Evolutionary conservation across 192 early-diverging fungal species (phyloP).

Genomic region (Irineochytrium annulatum): DNA sequence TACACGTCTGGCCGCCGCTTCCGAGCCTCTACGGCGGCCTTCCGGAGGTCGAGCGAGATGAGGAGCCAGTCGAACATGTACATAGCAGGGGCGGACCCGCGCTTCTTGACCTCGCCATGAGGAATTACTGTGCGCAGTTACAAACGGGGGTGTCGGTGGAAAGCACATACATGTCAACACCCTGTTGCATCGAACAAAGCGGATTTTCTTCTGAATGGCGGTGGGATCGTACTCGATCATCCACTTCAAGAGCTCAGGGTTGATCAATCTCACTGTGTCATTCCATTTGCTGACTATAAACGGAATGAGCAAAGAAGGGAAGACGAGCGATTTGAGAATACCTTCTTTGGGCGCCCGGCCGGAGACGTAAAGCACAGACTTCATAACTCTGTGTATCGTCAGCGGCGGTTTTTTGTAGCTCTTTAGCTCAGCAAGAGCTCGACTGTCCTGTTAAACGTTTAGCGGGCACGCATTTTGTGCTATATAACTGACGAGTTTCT

Average conservation of each 20-base stretch:
- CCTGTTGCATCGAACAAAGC: conserved; percentile 42
- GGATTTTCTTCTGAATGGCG: conserved; percentile 46
- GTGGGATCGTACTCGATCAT: conserved; percentile 57
- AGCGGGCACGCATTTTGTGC: no score
- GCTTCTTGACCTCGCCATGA: conserved; percentile 42
- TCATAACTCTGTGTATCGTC: conserved; percentile 48
- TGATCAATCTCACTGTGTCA: conserved; percentile 41
- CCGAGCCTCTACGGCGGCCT: conserved; percentile 38
- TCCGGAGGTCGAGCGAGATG: conserved; percentile 39
- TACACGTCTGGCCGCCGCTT: conserved; percentile 35
- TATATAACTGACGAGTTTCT: no score
- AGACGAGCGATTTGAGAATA: conserved; percentile 4
- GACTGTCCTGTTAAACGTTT: no score
- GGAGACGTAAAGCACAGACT: conserved; percentile 53
- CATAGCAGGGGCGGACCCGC: conserved; percentile 47
- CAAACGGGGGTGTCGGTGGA: conserved; percentile 1
- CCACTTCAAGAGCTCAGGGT: conserved; percentile 42
- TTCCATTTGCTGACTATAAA: conserved; percentile 37
- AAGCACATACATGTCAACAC: conserved; percentile 44
- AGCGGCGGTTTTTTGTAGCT: conserved; percentile 53
- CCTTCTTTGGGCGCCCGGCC: conserved; percentile 49
- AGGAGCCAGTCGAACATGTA: conserved; percentile 54
- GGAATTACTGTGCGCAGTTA: conserved; percentile 31
- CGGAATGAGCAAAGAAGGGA: not conserved
- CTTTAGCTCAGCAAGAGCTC: conserved; percentile 45